Evolutionary conservation across 2,329 filamentous ascomycete species (phyloP).

Genomic region (Paracoccidioides brasiliensis): DNA sequence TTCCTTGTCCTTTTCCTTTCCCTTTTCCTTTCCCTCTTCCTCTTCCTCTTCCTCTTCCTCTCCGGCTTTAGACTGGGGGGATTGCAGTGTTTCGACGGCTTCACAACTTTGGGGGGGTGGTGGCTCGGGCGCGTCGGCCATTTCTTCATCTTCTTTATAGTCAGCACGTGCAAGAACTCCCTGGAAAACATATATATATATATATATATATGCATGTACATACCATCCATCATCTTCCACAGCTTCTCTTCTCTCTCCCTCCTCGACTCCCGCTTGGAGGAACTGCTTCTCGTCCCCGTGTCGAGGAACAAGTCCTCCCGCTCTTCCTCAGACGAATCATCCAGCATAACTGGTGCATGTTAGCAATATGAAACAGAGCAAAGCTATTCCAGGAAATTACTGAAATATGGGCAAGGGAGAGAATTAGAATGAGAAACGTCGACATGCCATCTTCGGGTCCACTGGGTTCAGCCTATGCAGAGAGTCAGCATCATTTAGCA

Average conservation of each 20-base stretch:
- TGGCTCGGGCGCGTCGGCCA: conserved; percentile 41
- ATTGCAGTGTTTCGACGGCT: conserved; percentile 8
- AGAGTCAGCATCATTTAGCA: conserved; percentile 9
- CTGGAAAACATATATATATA: conserved; percentile 11
- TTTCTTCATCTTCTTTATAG: conserved; percentile 39
- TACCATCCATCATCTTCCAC: conserved; percentile 64
- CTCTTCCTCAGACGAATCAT: conserved; percentile 43
- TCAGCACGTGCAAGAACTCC: background rate
- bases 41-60: conserved; percentile 30
- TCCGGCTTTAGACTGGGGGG: conserved; percentile 28
- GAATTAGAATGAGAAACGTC: background rate
- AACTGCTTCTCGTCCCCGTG: conserved; percentile 22
- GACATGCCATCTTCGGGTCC: conserved; percentile 38
- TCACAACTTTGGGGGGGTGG: conserved; percentile 18
- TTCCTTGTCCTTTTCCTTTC: too few relatives aligned
- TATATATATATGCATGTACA: conserved; percentile 24
- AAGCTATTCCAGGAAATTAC: too few relatives aligned
- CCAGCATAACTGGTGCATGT: conserved; percentile 28
- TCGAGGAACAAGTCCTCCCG: conserved; percentile 39
- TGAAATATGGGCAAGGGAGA: background rate
- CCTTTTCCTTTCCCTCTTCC: conserved; percentile 23
- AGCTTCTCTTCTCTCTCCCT: conserved; percentile 54
- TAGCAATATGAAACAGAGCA: background rate
- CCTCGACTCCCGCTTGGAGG: conserved; percentile 34
- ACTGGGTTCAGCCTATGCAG: conserved; percentile 22